Evolutionary conservation across 306 rosid species (phyloP).

Genomic region (Casuarina cunninghamiana): DNA sequence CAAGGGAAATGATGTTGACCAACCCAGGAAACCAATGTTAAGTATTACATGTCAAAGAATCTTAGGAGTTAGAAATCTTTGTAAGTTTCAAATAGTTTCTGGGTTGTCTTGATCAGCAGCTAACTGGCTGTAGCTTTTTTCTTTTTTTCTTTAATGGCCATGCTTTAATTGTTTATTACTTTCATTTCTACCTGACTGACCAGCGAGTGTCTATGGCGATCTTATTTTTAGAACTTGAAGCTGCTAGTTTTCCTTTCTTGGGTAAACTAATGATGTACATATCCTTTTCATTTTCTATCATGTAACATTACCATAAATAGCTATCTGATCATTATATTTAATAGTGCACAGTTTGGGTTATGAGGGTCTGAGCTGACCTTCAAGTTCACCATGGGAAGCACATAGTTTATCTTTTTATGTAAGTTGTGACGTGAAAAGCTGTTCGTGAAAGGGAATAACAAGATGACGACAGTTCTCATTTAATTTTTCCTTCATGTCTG

Average conservation of each 20-base stretch:
- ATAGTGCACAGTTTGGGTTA: neutral
- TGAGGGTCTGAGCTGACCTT: neutral
- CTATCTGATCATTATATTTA: neutral
- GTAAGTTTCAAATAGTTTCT: neutral
- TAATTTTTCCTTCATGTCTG: neutral
- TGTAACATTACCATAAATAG: neutral
- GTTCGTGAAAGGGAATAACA: neutral
- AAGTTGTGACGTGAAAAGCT: neutral
- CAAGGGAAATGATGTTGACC: slow-evolving; percentile 76
- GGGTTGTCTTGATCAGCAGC: neutral
- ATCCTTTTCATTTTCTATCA: neutral
- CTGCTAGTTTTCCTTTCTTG: neutral
- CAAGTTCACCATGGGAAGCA: neutral
- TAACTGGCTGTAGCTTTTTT: neutral
- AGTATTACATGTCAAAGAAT: neutral
- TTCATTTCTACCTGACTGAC: neutral
- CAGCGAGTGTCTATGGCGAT: neutral
- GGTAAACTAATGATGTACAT: neutral
- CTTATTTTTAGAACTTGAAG: neutral
- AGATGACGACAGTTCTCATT: too few species aligned
- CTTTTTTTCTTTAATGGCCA: neutral
- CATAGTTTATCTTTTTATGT: neutral
- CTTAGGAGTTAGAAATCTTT: neutral
- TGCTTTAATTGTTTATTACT: neutral
- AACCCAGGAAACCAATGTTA: neutral